Evolutionary conservation across 345 rosid genomes (phyloP).

Genomic region (Balakata baccata): DNA sequence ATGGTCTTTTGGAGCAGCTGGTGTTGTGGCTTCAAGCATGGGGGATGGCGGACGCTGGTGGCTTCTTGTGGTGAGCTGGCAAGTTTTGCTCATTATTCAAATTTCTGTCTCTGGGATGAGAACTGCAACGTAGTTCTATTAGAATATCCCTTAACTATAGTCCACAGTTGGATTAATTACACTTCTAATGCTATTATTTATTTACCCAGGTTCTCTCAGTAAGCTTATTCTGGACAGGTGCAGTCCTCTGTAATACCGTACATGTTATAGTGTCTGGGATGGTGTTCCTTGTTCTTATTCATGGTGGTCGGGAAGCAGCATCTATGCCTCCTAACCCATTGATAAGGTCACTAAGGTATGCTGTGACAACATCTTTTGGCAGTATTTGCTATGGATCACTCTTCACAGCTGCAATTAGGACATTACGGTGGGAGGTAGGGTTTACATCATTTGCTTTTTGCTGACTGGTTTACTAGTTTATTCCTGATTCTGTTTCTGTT

Average conservation of each 20-base stretch:
- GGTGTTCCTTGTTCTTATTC: constrained; percentile 86
- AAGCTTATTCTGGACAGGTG: constrained; percentile 98
- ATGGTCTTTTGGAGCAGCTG: constrained; percentile 91
- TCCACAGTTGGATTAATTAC: neutral
- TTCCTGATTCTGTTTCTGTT: constrained; percentile 9
- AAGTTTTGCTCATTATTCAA: constrained; percentile 61
- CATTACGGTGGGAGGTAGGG: constrained; percentile 92
- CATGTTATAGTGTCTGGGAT: constrained; percentile 95
- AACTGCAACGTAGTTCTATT: constrained; percentile 21
- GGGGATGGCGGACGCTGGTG: constrained; percentile 71
- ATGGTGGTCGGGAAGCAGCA: constrained; percentile 67
- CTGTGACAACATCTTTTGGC: constrained; percentile 90
- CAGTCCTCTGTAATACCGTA: constrained; percentile 85
- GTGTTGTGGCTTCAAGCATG: constrained; percentile 83
- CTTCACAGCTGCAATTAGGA: constrained; percentile 93
- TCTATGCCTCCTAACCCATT: constrained; percentile 78
- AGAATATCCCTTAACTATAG: constrained; percentile 11
- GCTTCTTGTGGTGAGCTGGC: constrained; percentile 99
- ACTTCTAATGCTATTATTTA: constrained; percentile 22
- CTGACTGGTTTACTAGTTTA: constrained; percentile 5
- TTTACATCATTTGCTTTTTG: constrained; percentile 11
- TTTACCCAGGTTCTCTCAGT: constrained; percentile 72
- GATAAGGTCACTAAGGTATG: constrained; percentile 60
- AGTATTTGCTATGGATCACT: constrained; percentile 97
- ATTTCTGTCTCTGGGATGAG: constrained; percentile 23